Base-by-base conservation (phyloP, 2,329 filamentous ascomycete genomes). In the Alternaria postmessia region DNA sequence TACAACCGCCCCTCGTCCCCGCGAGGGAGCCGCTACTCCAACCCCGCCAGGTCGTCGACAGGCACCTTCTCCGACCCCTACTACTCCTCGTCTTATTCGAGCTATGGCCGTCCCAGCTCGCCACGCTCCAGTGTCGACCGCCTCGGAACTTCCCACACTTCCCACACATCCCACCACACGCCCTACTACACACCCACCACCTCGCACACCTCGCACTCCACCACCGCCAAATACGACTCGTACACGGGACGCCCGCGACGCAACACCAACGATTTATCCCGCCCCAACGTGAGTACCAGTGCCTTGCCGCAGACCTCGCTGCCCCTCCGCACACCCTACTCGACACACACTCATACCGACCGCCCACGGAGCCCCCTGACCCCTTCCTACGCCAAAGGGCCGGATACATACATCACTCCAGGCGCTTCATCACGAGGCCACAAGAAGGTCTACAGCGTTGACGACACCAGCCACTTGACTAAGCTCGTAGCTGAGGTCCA, bases 401-500 rank as follows among this genome's bases (percentile, higher is more conserved):
- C 43, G 42, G 78, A 75, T 30, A 73, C 63, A 38, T 81, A 80
- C 69, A 74, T 81, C 52, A 78, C 76, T 3, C 77, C 80, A 16
- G 59, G 61, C 8, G 60, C 67, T 7, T 63, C 73, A 28, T 63
- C 73, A 24, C 71, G 73, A 32, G 64, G 67, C 7, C 81, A 83
- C 65, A 83, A 82, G 69, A 82, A 82, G 66, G 74, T 84, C 24
- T 84, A 84, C 71, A 82, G 80, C 62, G 79, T 84, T 11, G 81
- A 83, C 52, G 80, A 83, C 54, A 75, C 76, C 58, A 76, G 77
- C 61, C 76, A 78, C 53, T 68, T 75, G 11, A 71, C 76, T 28
- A 74, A 73, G 65, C 68, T 78, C 34, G 72, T 77, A 20, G 73
- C 76, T n/a, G 78, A 79, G 51, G 42, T 77, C 32, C 79, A 81